Evolutionary conservation across 179 eudicot genomes (phyloP).

Genomic region (Beta lomatogona): DNA sequence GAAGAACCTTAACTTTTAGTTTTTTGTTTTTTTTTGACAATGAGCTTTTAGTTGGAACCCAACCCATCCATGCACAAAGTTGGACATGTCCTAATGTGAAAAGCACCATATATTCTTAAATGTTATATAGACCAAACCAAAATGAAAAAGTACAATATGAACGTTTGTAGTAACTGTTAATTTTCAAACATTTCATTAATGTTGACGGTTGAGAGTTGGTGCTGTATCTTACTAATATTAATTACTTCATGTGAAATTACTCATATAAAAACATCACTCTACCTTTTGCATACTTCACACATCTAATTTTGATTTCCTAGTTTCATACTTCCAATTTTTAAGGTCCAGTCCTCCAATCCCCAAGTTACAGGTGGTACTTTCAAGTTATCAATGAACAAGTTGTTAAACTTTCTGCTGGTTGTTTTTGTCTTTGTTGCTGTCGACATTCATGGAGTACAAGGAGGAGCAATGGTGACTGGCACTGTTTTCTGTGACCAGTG

Average conservation of each 20-base stretch:
- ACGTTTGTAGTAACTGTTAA: conserved; percentile 10
- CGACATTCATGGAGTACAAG: conserved; percentile 52
- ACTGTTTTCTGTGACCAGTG: conserved; percentile 95
- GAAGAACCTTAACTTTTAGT: not conserved
- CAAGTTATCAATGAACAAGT: conserved; percentile 9
- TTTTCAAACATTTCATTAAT: conserved; percentile 36
- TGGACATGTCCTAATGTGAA: not conserved
- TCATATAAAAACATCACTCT: conserved; percentile 16
- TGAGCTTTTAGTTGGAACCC: not conserved
- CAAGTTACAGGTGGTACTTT: not conserved
- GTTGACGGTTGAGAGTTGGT: conserved; percentile 55
- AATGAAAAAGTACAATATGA: not conserved
- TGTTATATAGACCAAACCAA: too few species aligned
- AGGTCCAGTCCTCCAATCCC: not conserved
- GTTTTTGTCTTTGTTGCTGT: conserved; percentile 35
- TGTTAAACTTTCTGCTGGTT: conserved; percentile 23
- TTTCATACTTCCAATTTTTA: not conserved
- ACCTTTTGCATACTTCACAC: conserved; percentile 7
- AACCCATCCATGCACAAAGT: not conserved
- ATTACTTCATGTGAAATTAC: conserved; percentile 5
- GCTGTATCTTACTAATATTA: conserved; percentile 13
- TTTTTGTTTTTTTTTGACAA: too few species aligned
- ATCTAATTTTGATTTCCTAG: not conserved
- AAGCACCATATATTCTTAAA: not conserved
- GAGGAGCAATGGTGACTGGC: conserved; percentile 65